These are phyloP conservation scores for Biscogniauxia marginata DNA, from an alignment of 2,329 filamentous ascomycete species.

Conservation along the genomic window DNA sequence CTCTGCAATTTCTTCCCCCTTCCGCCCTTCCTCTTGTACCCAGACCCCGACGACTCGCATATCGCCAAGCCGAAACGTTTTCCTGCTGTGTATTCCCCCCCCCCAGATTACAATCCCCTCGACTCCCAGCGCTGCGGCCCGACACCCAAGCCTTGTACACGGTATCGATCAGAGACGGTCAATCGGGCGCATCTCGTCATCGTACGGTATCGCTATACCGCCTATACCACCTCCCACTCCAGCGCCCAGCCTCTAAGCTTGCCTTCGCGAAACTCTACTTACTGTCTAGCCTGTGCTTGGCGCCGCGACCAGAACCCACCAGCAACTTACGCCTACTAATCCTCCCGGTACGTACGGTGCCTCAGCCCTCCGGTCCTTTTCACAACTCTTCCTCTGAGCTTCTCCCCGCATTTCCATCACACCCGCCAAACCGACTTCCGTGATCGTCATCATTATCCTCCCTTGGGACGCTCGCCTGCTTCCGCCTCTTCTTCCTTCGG, in stretches of 20 bases:
- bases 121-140: background rate
- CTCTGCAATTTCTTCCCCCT: background rate
- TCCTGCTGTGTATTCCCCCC: background rate
- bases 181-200: background rate
- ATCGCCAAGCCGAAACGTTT: background rate
- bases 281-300: slow-evolving; percentile 9
- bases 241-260: background rate
- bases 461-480: slow-evolving; percentile 7
- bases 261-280: background rate
- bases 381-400: slow-evolving; percentile 6
- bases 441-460: background rate
- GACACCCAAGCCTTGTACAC: background rate
- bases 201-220: background rate
- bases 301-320: slow-evolving; percentile 16
- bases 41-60: background rate
- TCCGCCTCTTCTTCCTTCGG: slow-evolving; percentile 3
- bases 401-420: slow-evolving; percentile 24
- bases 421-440: background rate
- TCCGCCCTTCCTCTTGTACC: background rate
- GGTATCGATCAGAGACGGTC: background rate
- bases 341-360: slow-evolving; percentile 7
- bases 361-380: background rate
- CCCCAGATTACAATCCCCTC: background rate
- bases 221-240: background rate
- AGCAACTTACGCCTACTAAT: background rate